Base-by-base conservation (phyloP, 2,329 filamentous ascomycete genomes). In the Macrophomina tecta region DNA sequence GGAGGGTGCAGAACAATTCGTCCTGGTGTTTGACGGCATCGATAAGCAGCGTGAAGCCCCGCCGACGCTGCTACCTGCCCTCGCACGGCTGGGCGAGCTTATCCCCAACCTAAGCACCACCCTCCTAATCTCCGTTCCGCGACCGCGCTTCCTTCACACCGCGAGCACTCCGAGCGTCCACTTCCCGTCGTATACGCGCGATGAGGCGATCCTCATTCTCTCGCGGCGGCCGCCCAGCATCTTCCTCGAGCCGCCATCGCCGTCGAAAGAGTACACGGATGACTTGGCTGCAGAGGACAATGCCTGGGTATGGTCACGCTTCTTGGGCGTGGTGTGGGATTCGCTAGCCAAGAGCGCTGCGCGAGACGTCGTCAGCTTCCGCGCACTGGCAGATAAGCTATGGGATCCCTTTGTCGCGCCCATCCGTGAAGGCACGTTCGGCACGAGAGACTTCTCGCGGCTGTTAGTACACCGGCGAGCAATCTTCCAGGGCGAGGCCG, bases 341-440 rank as follows among this genome's bases (percentile, higher is more conserved):
- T 89, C 94, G 0, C 84, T 98, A 12, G 88, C 90, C 58, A 92
- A 90, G 69, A 89, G 92, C 55, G 93, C 93, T 3, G 91, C 91
- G 0, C 89, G 93, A 60, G 93, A 94, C 45, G 84, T 98, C 14
- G 85, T 90, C 1, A 86, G 87, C 11, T 93, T 97, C 71, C 84
- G 83, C 3, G 85, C 87, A 42, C 87, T 90, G 60, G 93, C 91
- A 74, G 79, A 87, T 58, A 87, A 89, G 51, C 85, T 98, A 23
- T 99, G 95, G 95, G 89, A 90, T 11, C 86, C 89, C 4, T 98
- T 99, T 78, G 89, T 92, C 0, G 86, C 87, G 6, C 94, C 94
- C 0, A 86, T 98, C 30, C 79, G 89, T 1, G 87, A 89, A 1
- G 91, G 91, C n/a, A 89, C 90, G 8, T 89, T 90, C 72, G 85